Conservation (phyloP, 1,284 basidiomycete species). For the Apiotrichum porosum region DNA sequence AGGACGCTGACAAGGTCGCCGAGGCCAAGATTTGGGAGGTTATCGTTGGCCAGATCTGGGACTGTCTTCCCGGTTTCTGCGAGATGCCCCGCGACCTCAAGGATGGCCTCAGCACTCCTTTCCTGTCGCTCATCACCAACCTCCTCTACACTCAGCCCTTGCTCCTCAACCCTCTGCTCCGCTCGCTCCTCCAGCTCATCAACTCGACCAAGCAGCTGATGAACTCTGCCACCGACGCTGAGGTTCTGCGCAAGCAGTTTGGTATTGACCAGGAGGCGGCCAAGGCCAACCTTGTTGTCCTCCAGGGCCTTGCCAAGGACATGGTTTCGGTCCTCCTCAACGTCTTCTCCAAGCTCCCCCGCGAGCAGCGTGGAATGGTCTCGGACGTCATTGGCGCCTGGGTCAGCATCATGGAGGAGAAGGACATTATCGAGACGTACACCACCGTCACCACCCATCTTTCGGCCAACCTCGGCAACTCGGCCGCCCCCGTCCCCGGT, state of each 20-base stretch:
- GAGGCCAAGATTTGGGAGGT: conserved; percentile 95
- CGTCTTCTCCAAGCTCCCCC: conserved; percentile 79
- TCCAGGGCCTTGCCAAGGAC: conserved; percentile 76
- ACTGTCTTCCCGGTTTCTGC: conserved; percentile 57
- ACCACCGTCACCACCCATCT: conserved; percentile 72
- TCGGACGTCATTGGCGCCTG: conserved; percentile 85
- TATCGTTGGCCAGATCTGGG: conserved; percentile 88
- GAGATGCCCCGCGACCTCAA: conserved; percentile 79
- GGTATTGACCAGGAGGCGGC: conserved; percentile 60
- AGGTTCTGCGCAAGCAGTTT: conserved; percentile 53
- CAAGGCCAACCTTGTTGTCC: conserved; percentile 63
- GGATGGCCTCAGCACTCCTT: conserved; percentile 60
- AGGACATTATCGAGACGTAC: conserved; percentile 77
- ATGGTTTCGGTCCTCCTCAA: conserved; percentile 96
- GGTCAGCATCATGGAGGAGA: conserved; percentile 70
- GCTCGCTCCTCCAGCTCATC: conserved; percentile 73
- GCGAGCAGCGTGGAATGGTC: conserved; percentile 74
- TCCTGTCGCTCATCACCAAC: conserved; percentile 83
- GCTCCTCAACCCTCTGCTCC: conserved; percentile 75
- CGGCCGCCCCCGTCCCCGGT: conserved; percentile 39
- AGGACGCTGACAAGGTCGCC: conserved; percentile 62
- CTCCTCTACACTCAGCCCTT: conserved; percentile 82
- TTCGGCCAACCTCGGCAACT: conserved; percentile 60
- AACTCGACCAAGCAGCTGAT: conserved; percentile 56
- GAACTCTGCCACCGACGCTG: conserved; percentile 50